Evolutionary conservation across 768 basidiomycete genomes (phyloP).

Genomic region (Lactifluus echinatus): DNA sequence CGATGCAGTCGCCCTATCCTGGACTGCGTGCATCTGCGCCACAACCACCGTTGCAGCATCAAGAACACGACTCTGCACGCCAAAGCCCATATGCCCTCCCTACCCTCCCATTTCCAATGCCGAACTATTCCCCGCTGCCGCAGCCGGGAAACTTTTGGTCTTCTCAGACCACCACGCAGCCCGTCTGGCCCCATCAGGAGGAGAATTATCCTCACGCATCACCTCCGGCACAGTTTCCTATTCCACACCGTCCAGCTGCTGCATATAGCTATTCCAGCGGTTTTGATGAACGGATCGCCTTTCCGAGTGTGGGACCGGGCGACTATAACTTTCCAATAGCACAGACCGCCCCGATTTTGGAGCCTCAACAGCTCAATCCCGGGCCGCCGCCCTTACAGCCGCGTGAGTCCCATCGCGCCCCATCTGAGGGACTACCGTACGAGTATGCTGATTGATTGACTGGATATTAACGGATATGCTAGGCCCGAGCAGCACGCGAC

Average conservation of each 20-base stretch:
- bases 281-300: neutral
- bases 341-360: neutral
- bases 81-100: neutral
- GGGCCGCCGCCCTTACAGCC: constrained; percentile 2
- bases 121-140: neutral
- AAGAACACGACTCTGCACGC: neutral
- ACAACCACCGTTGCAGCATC: neutral
- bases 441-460: neutral
- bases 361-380: neutral
- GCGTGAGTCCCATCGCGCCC: constrained; percentile 1
- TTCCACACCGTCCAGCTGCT: neutral
- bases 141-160: neutral
- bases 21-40: neutral
- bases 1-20: constrained; percentile 1
- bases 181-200: neutral
- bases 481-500: neutral
- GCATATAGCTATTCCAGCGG: neutral
- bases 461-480: neutral
- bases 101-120: neutral
- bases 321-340: neutral
- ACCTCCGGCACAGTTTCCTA: neutral
- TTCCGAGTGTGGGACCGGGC: neutral
- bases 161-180: neutral
- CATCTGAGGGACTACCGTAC: neutral
- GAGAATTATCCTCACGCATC: neutral